Evolutionary conservation across 805 yeast genomes (phyloP).

Genomic region (Zygosaccharomyces siamensis): DNA sequence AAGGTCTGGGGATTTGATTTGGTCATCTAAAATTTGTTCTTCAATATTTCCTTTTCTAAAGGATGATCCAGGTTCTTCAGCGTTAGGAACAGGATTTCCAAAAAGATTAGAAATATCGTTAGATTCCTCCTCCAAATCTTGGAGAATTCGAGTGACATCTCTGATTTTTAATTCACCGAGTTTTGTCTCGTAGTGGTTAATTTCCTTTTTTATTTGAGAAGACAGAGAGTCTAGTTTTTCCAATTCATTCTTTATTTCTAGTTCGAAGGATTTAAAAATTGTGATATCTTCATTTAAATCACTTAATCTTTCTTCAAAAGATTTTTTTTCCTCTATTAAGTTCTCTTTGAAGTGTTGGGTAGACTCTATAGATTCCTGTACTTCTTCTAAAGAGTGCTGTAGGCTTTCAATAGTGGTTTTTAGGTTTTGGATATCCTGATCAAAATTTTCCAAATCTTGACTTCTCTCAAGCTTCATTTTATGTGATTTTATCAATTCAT

Average conservation of each 20-base stretch:
- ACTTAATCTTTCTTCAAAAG: conserved; percentile 39
- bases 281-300: conserved; percentile 45
- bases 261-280: conserved; percentile 56
- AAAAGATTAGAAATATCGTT: not conserved
- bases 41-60: not conserved
- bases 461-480: conserved; percentile 45
- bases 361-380: conserved; percentile 32
- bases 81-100: not conserved
- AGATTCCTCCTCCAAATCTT: conserved; percentile 16
- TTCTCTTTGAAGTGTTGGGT: conserved; percentile 41
- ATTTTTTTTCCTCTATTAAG: conserved; percentile 38
- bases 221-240: conserved; percentile 49
- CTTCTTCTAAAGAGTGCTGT: conserved; percentile 34
- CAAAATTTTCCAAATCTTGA: conserved; percentile 43
- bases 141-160: conserved; percentile 42
- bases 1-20: conserved; percentile 17
- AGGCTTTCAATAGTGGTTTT: conserved; percentile 31
- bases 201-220: conserved; percentile 38
- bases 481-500: conserved; percentile 53
- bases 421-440: conserved; percentile 31
- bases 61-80: not conserved
- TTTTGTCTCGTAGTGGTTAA: conserved; percentile 37
- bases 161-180: conserved; percentile 45
- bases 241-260: conserved; percentile 59
- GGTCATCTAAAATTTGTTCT: not conserved